Evolutionary conservation across 2,329 filamentous ascomycete genomes (phyloP), one percentile per base, ranked within the genome.

Genomic region (Diaporthe vexans): DNA sequence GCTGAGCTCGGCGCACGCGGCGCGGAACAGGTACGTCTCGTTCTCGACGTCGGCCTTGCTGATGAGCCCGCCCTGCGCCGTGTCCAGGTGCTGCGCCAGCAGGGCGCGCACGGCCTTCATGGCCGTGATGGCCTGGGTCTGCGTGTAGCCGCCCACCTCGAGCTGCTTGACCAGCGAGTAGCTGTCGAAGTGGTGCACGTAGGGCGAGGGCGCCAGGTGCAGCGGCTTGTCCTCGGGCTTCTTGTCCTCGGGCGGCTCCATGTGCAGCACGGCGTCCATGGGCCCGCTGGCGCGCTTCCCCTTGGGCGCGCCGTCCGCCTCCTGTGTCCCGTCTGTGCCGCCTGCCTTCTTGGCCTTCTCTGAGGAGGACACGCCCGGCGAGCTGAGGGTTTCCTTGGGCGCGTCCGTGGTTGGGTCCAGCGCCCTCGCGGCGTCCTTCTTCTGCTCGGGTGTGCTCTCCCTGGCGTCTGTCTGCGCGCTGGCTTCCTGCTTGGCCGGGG

Each of bases 171-270:
- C 97, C 7, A 98, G 89, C 19, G 91, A 92, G 83, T 97, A 99
- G 33, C 93, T 98, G 84, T 99, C 96, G 83, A 99, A 99, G 84
- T 98, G 95, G 85, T 99, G 97, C 46, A 98, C 92, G 81, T 98
- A 97, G 1, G 92, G 94, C 10, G 94, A 91, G 0, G 94, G 90
- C 63, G 91, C 88, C 81, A 94, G 89, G 81, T 95, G 92, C 6
- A 93, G 93, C 29, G 90, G 89, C 77, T 89, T 88, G 63, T 85
- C 80, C 58, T 80, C 73, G 48, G 80, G 76, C 57, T 81, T 80
- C 17, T 52, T 40, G n/a, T 79, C 79, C 59, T 86, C 82, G 10
- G 86, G 84, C 6, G 85, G 83, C 19, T 83, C 78, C 84, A 88
- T 86, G 71, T 85, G 84, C 43, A 86, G 78, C 9, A 91, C 86